A percentile compares a stretch with the other conserved stretches of the same genome.
phyloP scores from a whole-genome alignment of 2,329 filamentous ascomycete species.

The Cryphonectria parasitica region DNA sequence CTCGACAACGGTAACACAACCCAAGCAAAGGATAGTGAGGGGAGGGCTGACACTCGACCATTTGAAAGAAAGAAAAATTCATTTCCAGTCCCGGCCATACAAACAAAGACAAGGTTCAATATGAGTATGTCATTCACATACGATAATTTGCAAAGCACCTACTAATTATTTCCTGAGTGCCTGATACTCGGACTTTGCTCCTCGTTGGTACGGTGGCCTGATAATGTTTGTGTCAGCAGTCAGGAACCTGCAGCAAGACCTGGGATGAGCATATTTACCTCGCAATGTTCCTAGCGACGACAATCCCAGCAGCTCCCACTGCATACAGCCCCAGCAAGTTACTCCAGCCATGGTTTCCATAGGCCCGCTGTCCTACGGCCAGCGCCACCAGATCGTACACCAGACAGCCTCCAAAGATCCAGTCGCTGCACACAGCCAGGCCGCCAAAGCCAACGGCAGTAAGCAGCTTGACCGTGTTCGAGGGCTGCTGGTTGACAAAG shows the following conservation, averaged over 20 bases:
- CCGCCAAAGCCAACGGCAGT: conserved; percentile 59
- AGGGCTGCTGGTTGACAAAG: conserved; percentile 52
- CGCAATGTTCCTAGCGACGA: conserved; percentile 54
- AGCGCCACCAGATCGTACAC: conserved; percentile 62
- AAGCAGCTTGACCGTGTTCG: conserved; percentile 50
- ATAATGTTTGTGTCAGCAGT: not conserved
- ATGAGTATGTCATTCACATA: not conserved
- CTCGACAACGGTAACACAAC: no score
- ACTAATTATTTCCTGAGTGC: not conserved
- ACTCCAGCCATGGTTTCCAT: conserved; percentile 51
- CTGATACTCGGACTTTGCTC: not conserved
- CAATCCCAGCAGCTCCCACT: conserved; percentile 55
- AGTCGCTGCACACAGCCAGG: conserved; percentile 55
- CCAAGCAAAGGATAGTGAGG: no score
- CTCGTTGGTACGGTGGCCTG: conserved; percentile 2
- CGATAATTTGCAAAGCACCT: no score
- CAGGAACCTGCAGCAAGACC: not conserved
- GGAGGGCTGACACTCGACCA: no score
- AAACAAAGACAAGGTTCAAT: not conserved
- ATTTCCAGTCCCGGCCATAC: not conserved
- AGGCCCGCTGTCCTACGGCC: conserved; percentile 54
- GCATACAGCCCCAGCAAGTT: conserved; percentile 55
- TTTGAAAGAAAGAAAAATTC: no score
- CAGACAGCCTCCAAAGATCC: conserved; percentile 63
- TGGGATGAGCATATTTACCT: conserved; percentile 41